Conservation (phyloP, 164 flowering plant genomes). For the Vitis amurensis region DNA sequence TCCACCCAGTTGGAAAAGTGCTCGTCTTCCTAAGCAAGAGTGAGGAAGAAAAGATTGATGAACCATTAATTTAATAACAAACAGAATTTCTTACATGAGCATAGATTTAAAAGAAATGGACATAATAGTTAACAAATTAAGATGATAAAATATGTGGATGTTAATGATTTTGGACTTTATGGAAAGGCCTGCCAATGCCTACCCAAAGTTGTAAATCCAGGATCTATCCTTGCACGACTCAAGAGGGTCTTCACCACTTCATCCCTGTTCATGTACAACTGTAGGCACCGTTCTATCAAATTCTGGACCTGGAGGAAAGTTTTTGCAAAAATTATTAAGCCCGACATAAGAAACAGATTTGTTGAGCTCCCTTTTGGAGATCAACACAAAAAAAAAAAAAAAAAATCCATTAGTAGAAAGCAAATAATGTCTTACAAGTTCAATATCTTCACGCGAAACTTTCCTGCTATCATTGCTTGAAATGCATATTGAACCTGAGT, state of each 20-base stretch:
- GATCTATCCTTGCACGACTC: conserved; percentile 89
- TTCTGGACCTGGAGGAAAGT: conserved; percentile 77
- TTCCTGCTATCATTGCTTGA: conserved; percentile 78
- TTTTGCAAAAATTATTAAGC: not conserved
- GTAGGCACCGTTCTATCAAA: conserved; percentile 89
- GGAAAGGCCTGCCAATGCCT: conserved; percentile 13
- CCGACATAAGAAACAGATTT: not conserved
- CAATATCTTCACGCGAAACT: conserved; percentile 88
- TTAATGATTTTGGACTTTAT: not conserved
- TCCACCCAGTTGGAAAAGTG: no score
- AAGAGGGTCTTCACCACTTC: conserved; percentile 90
- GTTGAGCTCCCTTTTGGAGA: not conserved
- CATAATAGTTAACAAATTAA: no score
- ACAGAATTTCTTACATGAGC: no score
- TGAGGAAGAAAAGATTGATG: no score
- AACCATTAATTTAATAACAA: no score
- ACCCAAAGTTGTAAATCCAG: conserved; percentile 95
- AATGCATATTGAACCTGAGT: conserved; percentile 69
- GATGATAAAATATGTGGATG: no score
- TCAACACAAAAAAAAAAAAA: not conserved
- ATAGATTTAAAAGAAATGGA: no score
- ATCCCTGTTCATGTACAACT: conserved; percentile 87
- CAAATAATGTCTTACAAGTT: conserved; percentile 53
- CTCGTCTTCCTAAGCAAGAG: no score
- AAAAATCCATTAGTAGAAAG: not conserved